Base-by-base conservation (phyloP, 441 rosid species). In the Arabidopsis hybrid region DNA sequence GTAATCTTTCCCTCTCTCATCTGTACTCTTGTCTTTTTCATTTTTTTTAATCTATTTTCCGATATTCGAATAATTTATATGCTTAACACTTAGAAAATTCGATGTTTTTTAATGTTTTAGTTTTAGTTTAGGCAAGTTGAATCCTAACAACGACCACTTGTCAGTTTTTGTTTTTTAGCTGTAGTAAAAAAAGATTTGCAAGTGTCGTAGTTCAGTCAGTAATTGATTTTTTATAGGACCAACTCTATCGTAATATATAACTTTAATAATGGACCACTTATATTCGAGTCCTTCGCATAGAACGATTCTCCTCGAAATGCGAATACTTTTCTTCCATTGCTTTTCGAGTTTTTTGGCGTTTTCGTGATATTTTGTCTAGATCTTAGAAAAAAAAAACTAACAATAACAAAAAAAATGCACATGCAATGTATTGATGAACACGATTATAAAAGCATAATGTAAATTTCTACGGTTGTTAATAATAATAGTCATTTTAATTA, bases 211-310 rank as follows among this genome's bases (percentile, higher is more conserved):
- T 34, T 67, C 21, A 42, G 11, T 42, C 21, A 10, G 8, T n/a
- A 67, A 52, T 36, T 62, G 38, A 29, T 38, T 21, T 61, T 42
- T 42, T 55, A 51, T 60, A 52, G 26, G 12, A 52, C 17, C n/a
- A 14, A 58, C 45, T 49, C 10, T 38, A 6, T 18, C 70, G 5
- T 58, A 56, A 47, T 40, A 16, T 26, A 71, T 5, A 51, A 11
- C 42, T 74, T 74, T 67, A 68, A 47, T 49, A 58, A 47, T 39
- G 71, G 75, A 76, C 79, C 75, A 64, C 75, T 70, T 32, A 57
- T 57, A 70, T 76, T 64, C 62, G 52, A 64, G 8, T 49, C 71
- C 12, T 70, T 64, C 2, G 71, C 55, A 50, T 70, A 62, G 71
- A 65, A 57, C 16, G 75, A 76, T 49, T 56, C 71, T 75, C 74